phyloP scores from a whole-genome alignment of 129 eudicot genomes.

The Artemisia argyi region DNA sequence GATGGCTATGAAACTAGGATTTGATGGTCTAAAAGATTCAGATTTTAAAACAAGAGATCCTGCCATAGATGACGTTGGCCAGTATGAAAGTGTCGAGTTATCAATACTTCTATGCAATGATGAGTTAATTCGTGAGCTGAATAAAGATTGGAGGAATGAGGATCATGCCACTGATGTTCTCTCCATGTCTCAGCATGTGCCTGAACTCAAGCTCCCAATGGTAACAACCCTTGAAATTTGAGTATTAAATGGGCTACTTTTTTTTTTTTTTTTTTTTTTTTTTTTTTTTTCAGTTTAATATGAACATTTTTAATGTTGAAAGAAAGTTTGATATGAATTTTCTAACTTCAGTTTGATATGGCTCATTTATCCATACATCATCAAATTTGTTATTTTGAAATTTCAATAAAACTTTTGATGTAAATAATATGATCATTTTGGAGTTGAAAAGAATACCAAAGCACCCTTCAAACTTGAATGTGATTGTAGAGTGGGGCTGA shows the following conservation, averaged over 20 bases:
- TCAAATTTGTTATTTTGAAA: neutral
- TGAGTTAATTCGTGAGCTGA: conserved; percentile 69
- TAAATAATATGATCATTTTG: neutral
- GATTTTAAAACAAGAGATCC: conserved; percentile 73
- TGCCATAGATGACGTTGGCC: conserved; percentile 62
- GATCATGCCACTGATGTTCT: conserved; percentile 98
- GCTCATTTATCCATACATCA: neutral
- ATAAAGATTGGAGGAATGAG: conserved; percentile 91
- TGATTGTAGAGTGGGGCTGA: neutral
- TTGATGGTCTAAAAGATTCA: conserved; percentile 61
- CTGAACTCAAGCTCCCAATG: conserved; percentile 85
- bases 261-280: neutral
- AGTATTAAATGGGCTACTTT: conserved; percentile 2
- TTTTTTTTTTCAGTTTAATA: neutral
- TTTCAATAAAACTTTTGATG: too few species aligned
- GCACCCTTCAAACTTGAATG: neutral
- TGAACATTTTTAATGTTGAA: conserved; percentile 1
- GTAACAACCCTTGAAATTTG: conserved; percentile 32
- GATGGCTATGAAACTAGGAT: conserved; percentile 73
- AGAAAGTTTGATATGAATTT: conserved; percentile 11
- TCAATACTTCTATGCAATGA: conserved; percentile 95
- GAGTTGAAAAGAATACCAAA: neutral
- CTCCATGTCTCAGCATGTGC: conserved; percentile 96
- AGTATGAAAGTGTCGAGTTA: conserved; percentile 71
- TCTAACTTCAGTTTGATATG: neutral